Base-by-base conservation (phyloP, 208 protist species). In the Crithidia brevicula region DNA sequence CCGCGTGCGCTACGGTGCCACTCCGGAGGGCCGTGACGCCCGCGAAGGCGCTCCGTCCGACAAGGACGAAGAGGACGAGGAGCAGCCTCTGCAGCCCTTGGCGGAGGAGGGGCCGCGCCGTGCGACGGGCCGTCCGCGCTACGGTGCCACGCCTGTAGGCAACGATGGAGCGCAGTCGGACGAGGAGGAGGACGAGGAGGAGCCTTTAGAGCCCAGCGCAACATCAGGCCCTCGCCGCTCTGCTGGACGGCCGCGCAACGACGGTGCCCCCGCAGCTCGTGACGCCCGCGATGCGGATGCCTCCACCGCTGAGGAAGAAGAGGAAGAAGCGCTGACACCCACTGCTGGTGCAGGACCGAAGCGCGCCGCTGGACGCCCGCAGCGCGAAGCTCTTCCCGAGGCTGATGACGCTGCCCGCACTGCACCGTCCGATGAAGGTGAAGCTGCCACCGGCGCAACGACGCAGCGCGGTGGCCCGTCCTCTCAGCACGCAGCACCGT, bases 21-120 rank as follows among this genome's bases (percentile, higher is more conserved):
- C 13, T 25, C 47, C 50, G n/a, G 36, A 50, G n/a, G 36, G 40
- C 42, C 20, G 31, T 7, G 42, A 34, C 1, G 51, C 23, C 4
- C 30, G 30, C n/a, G 45, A 28, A 8, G 47, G 20, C 6, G 47
- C 4, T 4, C 9, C 10, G 10, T 40, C 36, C 36, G 42, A 4
- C 16, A 25, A 25, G n/a, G 31, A 47, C 0, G 59, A 65, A 1
- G 45, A 65, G 22, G 59, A 63, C 7, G 57, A 63, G 40, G 57
- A 60, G 31, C 53, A 57, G 51, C 53, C 53, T 3, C 53, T 60
- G 5, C 22, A 20, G 5, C 53, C 53, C 2, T 9, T 28, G 9
- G 23, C 36, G 2, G 22, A 33, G 53, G 36, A 45, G 20, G 53
- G 53, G 1, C 36, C 36, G n/a, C 53, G 53, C 3, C 53, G 53